Base-by-base conservation (phyloP, 169 alveolate genomes). In the Plasmodium gallinaceum region DNA sequence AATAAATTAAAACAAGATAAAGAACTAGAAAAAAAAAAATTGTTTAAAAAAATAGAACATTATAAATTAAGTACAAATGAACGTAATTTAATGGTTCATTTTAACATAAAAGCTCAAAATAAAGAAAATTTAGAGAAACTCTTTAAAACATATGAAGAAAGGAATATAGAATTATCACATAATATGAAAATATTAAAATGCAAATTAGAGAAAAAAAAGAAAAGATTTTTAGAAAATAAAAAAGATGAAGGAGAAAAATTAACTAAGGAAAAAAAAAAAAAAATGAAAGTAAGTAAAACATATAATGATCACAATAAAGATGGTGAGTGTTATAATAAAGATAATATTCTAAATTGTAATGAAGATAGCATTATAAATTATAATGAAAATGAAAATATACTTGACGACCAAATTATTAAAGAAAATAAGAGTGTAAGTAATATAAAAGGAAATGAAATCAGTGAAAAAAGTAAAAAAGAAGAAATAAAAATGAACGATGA, bases 131-230 rank as follows among this genome's bases (percentile, higher is more conserved):
- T 88, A 75, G 76, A 88, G 24, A 52, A 71, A 88, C 42, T 54
- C 26, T 22, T 86, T 72, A 32, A 88, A 65, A 43, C 86, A 24
- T 92, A 88, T 51, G 75, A 75, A 64, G 66, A 68, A 45, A 87
- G 75, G 54, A 76, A 80, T 12, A 45, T 92, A 9, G 95, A 88
- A 52, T 26, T 92, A 20, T 93, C 95, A 58, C 76, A 92, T 32
- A 64, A 85, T 92, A 54, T 92, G 22, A 88, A 66, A 48, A 16
- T 70, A 6, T 78, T 68, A 20, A 87, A 80, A 68, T 66, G 16
- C 9, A 80, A 80, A 48, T 26, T 80, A 61, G 76, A 80, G 45
- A 66, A 66, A 37, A 66, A 68, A 80, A 80, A 69, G 69, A 80
- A 80, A 80, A 66, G 58, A 42, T 69, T 65, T 80, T 43, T 68